These are phyloP conservation scores for Trypanosoma cruzi DNA, from an alignment of 208 protist species.

Conservation along the genomic window DNA sequence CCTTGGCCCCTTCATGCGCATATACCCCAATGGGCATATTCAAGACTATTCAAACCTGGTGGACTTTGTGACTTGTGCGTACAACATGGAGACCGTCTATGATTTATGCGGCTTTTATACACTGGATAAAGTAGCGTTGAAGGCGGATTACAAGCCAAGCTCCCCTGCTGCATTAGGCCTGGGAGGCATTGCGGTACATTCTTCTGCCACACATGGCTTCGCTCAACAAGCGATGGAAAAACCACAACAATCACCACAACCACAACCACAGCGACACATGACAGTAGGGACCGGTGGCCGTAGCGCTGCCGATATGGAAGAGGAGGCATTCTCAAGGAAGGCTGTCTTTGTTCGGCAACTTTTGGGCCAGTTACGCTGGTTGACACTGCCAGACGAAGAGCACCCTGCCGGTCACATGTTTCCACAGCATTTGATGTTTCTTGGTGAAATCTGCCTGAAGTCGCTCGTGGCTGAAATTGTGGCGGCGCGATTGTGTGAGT, in stretches of 20 bases:
- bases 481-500: conserved; percentile 82
- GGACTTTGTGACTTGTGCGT: conserved; percentile 88
- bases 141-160: conserved; percentile 66
- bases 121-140: conserved; percentile 82
- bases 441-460: conserved; percentile 84
- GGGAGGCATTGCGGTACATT: conserved; percentile 81
- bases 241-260: conserved; percentile 25
- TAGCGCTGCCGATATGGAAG: conserved; percentile 59
- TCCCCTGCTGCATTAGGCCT: conserved; percentile 82
- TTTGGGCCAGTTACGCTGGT: conserved; percentile 88
- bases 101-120: conserved; percentile 88
- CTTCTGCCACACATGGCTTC: conserved; percentile 60
- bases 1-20: conserved; percentile 73
- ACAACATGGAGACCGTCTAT: conserved; percentile 94
- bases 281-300: conserved; percentile 14
- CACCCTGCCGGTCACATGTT: conserved; percentile 88
- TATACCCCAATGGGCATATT: conserved; percentile 89
- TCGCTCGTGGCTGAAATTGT: conserved; percentile 84
- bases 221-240: conserved; percentile 12
- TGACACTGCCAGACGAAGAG: conserved; percentile 63
- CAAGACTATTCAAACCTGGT: conserved; percentile 91
- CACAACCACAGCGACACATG: conserved; percentile 2
- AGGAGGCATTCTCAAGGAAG: conserved; percentile 90
- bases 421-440: conserved; percentile 67
- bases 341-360: conserved; percentile 86